Percentiles rank a stretch among this genome's conserved stretches.
Evolutionary conservation across 352 stramenopile genomes (phyloP).

Genomic region (Phytophthora palmivora): DNA sequence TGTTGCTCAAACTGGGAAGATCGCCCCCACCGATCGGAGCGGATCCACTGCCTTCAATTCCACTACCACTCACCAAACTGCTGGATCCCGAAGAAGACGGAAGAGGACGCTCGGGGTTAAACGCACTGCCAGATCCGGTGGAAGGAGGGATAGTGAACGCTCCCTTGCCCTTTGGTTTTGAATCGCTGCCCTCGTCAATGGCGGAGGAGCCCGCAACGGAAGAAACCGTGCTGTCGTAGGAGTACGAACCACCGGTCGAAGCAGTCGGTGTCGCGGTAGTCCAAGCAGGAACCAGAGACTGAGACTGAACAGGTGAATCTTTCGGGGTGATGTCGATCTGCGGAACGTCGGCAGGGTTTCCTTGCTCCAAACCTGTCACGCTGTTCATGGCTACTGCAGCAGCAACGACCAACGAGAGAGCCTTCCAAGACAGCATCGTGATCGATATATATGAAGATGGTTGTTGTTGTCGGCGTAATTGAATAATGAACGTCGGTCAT

Average conservation of each 20-base stretch:
- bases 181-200: slow-evolving; percentile 14
- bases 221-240: slow-evolving; percentile 16
- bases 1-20: slow-evolving; percentile 9
- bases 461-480: slow-evolving; percentile 18
- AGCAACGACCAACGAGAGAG: slow-evolving; percentile 20
- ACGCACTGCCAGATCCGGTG: slow-evolving; percentile 6
- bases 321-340: too few species aligned
- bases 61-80: slow-evolving; percentile 7
- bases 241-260: slow-evolving; percentile 1
- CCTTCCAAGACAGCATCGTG: slow-evolving; percentile 25
- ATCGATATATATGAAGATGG: neutral
- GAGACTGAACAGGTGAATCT: too few species aligned
- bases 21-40: neutral
- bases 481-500: slow-evolving; percentile 34
- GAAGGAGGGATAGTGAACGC: slow-evolving; percentile 15
- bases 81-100: neutral
- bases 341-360: slow-evolving; percentile 9
- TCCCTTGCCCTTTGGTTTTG: slow-evolving; percentile 3
- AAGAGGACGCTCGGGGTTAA: slow-evolving; percentile 3
- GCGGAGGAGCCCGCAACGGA: slow-evolving; percentile 19
- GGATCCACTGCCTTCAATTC: slow-evolving; percentile 2
- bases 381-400: slow-evolving; percentile 18
- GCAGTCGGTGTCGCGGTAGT: neutral
- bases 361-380: slow-evolving; percentile 19
- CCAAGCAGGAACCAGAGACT: too few species aligned